phyloP scores from a whole-genome alignment of 441 rosid genomes.

The Erodium trifolium region DNA sequence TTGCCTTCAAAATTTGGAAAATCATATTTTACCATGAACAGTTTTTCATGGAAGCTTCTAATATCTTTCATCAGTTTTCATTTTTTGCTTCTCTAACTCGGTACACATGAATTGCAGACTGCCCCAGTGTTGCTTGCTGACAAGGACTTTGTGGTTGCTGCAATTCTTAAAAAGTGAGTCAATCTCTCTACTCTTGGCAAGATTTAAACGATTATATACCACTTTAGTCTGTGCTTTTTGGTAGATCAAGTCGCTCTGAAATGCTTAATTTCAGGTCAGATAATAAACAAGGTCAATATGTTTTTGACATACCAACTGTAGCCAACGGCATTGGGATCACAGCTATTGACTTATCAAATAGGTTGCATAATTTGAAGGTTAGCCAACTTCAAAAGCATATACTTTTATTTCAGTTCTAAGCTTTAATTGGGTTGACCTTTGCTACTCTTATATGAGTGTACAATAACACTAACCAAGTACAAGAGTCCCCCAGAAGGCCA shows the following conservation, averaged over 20 bases:
- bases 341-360: slow-evolving; percentile 45
- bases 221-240: slow-evolving; percentile 12
- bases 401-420: slow-evolving; percentile 9
- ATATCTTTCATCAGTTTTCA: slow-evolving; percentile 16
- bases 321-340: slow-evolving; percentile 58
- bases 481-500: not conserved
- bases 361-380: slow-evolving; percentile 72
- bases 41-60: not conserved
- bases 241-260: slow-evolving; percentile 17
- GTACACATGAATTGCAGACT: slow-evolving; percentile 46
- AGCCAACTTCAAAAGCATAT: slow-evolving; percentile 14
- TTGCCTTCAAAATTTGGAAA: not conserved
- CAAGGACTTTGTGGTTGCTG: slow-evolving; percentile 49
- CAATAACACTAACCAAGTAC: not conserved
- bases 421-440: not conserved
- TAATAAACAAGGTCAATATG: slow-evolving; percentile 60
- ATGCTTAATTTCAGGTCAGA: slow-evolving; percentile 55
- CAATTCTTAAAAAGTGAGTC: slow-evolving; percentile 65
- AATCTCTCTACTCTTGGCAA: not conserved
- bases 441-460: not conserved
- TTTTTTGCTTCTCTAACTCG: slow-evolving; percentile 20
- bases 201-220: not conserved
- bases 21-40: not conserved
- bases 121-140: slow-evolving; percentile 58
- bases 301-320: slow-evolving; percentile 65